Evolutionary conservation across 2,329 filamentous ascomycete genomes (phyloP).

Genomic region (Chalara sp.): DNA sequence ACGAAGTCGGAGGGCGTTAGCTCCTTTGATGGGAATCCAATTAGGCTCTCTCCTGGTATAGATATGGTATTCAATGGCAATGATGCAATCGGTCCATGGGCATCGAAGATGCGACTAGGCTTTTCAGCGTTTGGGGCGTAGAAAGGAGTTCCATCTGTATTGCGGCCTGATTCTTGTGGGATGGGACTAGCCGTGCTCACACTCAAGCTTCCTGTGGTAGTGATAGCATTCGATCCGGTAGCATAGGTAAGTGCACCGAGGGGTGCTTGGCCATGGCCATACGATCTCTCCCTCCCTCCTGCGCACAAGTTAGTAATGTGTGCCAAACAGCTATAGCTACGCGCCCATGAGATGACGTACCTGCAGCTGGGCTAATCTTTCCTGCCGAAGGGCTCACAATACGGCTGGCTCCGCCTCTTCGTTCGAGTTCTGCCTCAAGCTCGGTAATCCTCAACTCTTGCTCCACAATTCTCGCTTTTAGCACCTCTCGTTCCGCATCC

Average conservation of each 20-base stretch:
- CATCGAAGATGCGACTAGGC: conserved; percentile 24
- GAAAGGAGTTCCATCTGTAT: conserved; percentile 26
- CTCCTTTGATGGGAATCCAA: conserved; percentile 24
- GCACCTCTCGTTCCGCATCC: conserved; percentile 22
- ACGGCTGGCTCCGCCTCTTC: no score
- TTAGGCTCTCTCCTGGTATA: conserved; percentile 18
- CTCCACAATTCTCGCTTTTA: conserved; percentile 21
- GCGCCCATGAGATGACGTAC: no score
- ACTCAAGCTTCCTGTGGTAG: conserved; percentile 12
- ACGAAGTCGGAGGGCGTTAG: conserved; percentile 26
- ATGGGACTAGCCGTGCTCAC: conserved; percentile 6
- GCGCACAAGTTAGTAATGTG: background rate
- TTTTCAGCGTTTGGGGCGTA: conserved; percentile 27
- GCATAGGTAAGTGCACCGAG: background rate
- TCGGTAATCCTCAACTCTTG: background rate
- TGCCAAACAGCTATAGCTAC: no score
- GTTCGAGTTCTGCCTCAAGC: conserved; percentile 17
- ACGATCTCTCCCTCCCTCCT: background rate
- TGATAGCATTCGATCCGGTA: conserved; percentile 8
- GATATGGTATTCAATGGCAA: conserved; percentile 23
- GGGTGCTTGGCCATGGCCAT: background rate
- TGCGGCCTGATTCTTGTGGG: conserved; percentile 27
- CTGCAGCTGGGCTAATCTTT: no score
- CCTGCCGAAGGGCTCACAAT: no score
- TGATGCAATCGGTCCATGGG: conserved; percentile 7